phyloP scores from a whole-genome alignment of 345 rosid species.

The Atalantia buxifolia region DNA sequence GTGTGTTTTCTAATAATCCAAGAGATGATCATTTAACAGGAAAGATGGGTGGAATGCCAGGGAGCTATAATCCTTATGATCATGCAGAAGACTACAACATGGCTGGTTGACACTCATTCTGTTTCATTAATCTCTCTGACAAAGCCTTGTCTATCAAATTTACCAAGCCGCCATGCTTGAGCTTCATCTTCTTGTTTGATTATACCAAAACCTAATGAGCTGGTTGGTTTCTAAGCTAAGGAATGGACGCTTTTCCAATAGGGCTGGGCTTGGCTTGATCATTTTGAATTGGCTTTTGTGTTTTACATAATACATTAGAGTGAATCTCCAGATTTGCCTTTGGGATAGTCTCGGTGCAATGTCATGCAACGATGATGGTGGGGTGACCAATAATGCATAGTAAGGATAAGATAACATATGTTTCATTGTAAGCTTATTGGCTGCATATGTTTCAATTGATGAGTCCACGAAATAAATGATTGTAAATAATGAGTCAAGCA shows the following conservation, averaged over 20 bases:
- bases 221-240: neutral
- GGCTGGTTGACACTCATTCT: conserved; percentile 43
- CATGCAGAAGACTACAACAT: conserved; percentile 67
- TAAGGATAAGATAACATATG: too few species aligned
- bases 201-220: neutral
- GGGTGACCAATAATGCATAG: too few species aligned
- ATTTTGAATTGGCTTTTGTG: conserved; percentile 13
- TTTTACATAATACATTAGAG: neutral
- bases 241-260: neutral
- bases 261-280: neutral
- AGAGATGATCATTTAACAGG: conserved; percentile 67
- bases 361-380: neutral
- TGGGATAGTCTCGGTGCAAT: neutral
- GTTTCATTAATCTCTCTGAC: conserved; percentile 14
- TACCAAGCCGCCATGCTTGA: neutral
- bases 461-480: too few species aligned
- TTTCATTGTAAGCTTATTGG: too few species aligned
- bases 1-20: conserved; percentile 46
- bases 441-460: too few species aligned
- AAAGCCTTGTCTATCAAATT: conserved; percentile 1
- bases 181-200: conserved; percentile 8
- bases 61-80: conserved; percentile 59
- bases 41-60: conserved; percentile 61
- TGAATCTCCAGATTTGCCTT: conserved; percentile 1
- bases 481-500: too few species aligned